phyloP scores from a whole-genome alignment of 2,329 filamentous ascomycete species.

The Aurifilum marmelostoma region DNA sequence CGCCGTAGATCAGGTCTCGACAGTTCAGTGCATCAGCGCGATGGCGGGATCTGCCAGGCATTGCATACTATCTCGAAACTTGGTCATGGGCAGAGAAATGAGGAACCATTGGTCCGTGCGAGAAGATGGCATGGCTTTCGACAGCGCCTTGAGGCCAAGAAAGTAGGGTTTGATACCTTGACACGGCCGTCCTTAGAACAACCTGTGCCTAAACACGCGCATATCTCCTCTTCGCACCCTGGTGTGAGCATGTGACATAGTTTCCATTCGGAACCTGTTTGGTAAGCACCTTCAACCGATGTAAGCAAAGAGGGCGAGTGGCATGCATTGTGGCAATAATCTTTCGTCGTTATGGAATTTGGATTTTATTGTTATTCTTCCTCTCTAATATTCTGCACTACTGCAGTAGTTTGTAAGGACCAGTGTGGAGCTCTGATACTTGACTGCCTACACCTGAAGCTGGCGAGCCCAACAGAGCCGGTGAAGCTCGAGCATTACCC shows the following conservation, averaged over 20 bases:
- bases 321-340: neutral
- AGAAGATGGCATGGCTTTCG: neutral
- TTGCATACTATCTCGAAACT: neutral
- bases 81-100: neutral
- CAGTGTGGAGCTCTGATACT: neutral
- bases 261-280: neutral
- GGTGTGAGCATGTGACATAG: neutral
- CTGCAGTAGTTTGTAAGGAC: neutral
- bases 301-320: neutral
- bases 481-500: neutral
- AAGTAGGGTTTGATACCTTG: neutral
- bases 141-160: neutral
- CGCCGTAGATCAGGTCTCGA: neutral
- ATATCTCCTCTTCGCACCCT: neutral
- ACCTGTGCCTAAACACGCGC: neutral
- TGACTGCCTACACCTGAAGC: neutral
- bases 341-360: neutral
- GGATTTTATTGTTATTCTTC: neutral
- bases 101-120: neutral
- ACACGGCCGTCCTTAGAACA: neutral
- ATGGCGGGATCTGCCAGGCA: neutral
- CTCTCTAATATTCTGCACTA: neutral
- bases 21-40: neutral
- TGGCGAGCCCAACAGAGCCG: neutral
- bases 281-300: neutral